Percentiles rank a stretch among this genome's conserved stretches.
phyloP scores from a whole-genome alignment of 306 rosid genomes.

The Trifolium subterraneum region DNA sequence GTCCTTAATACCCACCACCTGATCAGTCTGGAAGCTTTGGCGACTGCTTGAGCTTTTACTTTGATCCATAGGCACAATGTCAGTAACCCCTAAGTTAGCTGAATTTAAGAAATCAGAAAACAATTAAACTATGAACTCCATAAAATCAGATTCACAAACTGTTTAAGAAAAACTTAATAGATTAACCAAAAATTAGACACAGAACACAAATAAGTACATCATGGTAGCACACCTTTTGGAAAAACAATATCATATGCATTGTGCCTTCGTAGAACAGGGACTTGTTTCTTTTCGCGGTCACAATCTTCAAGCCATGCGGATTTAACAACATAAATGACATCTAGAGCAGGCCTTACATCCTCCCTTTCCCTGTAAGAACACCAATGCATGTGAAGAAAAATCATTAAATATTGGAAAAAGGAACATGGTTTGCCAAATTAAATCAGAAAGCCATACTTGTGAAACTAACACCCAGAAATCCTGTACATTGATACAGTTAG shows the following conservation, averaged over 20 bases:
- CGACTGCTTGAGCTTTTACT: slow-evolving; percentile 52
- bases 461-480: no score
- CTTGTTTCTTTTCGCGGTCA: slow-evolving; percentile 71
- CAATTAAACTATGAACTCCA: slow-evolving; percentile 34
- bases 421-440: slow-evolving; percentile 22
- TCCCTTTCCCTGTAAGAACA: slow-evolving; percentile 71
- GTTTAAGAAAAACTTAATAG: slow-evolving; percentile 19
- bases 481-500: no score
- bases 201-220: slow-evolving; percentile 20
- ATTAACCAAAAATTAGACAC: slow-evolving; percentile 26
- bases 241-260: slow-evolving; percentile 71
- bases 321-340: slow-evolving; percentile 74
- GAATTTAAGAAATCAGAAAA: slow-evolving; percentile 44
- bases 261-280: slow-evolving; percentile 69
- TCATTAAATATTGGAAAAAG: background rate
- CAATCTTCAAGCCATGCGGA: slow-evolving; percentile 92
- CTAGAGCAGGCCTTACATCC: slow-evolving; percentile 81
- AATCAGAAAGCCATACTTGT: slow-evolving; percentile 30
- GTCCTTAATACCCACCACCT: slow-evolving; percentile 38
- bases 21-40: slow-evolving; percentile 52
- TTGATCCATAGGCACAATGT: slow-evolving; percentile 50
- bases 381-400: slow-evolving; percentile 28
- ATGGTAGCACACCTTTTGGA: slow-evolving; percentile 71
- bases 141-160: slow-evolving; percentile 9
- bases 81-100: slow-evolving; percentile 48